Percentiles rank a stretch among this genome's conserved stretches.
These are phyloP conservation scores for Macroventuria anomochaeta DNA, from an alignment of 2,329 filamentous ascomycete species.

Conservation along the genomic window DNA sequence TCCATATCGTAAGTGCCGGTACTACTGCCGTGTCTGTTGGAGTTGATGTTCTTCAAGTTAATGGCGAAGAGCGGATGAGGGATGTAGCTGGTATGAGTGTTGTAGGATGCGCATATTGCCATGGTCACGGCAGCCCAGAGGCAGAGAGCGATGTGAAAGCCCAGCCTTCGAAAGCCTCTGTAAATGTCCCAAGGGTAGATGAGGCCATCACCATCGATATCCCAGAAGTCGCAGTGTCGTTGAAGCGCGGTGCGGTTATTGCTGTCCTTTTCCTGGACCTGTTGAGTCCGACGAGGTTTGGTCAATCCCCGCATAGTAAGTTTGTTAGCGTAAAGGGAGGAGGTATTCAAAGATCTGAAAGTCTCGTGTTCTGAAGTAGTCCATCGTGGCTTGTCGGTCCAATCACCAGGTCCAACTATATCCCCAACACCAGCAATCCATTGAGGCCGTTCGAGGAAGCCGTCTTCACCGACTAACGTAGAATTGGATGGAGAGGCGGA, in stretches of 20 bases:
- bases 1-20: conserved; percentile 27
- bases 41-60: conserved; percentile 23
- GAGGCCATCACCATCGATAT: conserved; percentile 19
- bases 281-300: too few relatives aligned
- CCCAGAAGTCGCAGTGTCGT: conserved; percentile 29
- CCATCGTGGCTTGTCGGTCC: background rate
- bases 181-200: conserved; percentile 30
- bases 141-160: conserved; percentile 22
- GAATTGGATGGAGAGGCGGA: background rate
- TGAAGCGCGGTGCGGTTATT: conserved; percentile 18
- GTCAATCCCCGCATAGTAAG: too few relatives aligned
- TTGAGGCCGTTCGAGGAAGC: background rate
- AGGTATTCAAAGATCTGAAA: background rate
- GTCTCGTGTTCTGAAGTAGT: background rate
- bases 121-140: conserved; percentile 28
- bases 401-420: background rate
- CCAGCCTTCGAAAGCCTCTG: conserved; percentile 23
- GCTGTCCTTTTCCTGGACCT: background rate
- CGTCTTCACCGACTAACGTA: background rate
- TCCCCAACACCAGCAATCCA: conserved; percentile 6
- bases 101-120: conserved; percentile 23
- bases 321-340: too few relatives aligned
- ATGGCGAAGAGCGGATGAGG: conserved; percentile 27
- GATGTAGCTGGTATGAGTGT: conserved; percentile 20
- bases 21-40: conserved; percentile 26